Conservation (phyloP, 179 eudicot genomes). For the Heliamphora pulchella region DNA sequence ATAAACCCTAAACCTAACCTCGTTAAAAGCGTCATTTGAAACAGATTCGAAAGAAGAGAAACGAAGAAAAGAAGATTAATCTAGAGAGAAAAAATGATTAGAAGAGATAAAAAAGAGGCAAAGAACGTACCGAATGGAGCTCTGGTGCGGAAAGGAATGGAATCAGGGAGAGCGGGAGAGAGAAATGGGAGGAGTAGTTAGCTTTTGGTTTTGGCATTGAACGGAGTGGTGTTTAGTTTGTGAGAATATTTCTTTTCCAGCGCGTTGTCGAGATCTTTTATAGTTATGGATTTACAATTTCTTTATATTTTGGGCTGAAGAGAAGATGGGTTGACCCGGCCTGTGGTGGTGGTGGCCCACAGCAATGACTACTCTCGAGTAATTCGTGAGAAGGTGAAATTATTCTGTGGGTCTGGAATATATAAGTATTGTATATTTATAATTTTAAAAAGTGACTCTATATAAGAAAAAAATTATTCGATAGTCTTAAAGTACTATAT, state of each 20-base stretch:
- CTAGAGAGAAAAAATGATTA: not conserved
- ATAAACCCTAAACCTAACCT: slow-evolving; percentile 23
- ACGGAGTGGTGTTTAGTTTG: not conserved
- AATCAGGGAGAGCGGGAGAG: slow-evolving; percentile 19
- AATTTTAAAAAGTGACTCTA: no score
- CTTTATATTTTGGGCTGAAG: not conserved
- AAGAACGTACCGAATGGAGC: slow-evolving; percentile 27
- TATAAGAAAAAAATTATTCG: no score
- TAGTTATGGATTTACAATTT: no score
- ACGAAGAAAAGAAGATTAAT: slow-evolving; percentile 15
- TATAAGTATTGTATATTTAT: no score
- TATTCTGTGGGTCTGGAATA: no score
- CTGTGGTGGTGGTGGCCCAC: no score
- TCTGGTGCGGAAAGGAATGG: slow-evolving; percentile 27
- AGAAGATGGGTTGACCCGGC: no score
- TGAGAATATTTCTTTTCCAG: no score
- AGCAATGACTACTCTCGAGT: no score
- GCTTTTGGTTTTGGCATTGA: not conserved
- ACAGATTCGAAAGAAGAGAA: slow-evolving; percentile 24
- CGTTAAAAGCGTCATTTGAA: slow-evolving; percentile 21
- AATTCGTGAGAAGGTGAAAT: no score
- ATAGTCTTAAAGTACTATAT: no score
- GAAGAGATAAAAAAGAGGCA: not conserved
- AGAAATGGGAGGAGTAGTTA: not conserved
- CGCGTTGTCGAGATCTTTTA: no score